These are phyloP conservation scores for Pseudozyma sp. DNA, from an alignment of 1,284 basidiomycete species.

Conservation along the genomic window DNA sequence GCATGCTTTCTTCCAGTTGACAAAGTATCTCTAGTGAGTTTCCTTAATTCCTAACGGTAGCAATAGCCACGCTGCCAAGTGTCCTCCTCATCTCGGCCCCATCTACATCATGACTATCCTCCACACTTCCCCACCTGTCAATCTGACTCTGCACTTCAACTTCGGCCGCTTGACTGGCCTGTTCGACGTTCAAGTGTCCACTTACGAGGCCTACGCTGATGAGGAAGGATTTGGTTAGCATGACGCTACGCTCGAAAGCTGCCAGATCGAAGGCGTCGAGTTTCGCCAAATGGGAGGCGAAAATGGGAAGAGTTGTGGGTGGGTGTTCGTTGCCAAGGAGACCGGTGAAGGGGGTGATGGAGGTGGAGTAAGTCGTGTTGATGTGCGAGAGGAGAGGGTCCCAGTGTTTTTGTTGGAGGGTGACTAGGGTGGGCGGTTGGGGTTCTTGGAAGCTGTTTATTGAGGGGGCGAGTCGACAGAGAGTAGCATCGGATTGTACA, in stretches of 20 bases:
- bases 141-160: conserved; percentile 97
- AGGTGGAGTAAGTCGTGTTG: conserved; percentile 75
- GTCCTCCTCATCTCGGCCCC: conserved; percentile 90
- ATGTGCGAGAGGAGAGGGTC: conserved; percentile 86
- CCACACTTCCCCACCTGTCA: conserved; percentile 96
- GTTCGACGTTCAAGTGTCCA: conserved; percentile 77
- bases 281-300: conserved; percentile 28
- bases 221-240: conserved; percentile 90
- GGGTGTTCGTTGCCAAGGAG: conserved; percentile 52
- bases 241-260: conserved; percentile 90
- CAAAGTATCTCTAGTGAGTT: no score
- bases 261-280: conserved; percentile 54
- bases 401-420: conserved; percentile 89
- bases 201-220: conserved; percentile 86
- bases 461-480: no score
- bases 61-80: conserved; percentile 72
- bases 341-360: conserved; percentile 38
- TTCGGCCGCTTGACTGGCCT: conserved; percentile 85
- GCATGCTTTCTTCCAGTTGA: no score
- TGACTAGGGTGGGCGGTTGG: conserved; percentile 79
- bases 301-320: conserved; percentile 12
- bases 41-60: conserved; percentile 30
- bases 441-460: conserved; percentile 81
- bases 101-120: conserved; percentile 85
- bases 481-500: not conserved